Base-by-base conservation (phyloP, 1,139 yeast genomes). In the Pichia kudriavzevii region DNA sequence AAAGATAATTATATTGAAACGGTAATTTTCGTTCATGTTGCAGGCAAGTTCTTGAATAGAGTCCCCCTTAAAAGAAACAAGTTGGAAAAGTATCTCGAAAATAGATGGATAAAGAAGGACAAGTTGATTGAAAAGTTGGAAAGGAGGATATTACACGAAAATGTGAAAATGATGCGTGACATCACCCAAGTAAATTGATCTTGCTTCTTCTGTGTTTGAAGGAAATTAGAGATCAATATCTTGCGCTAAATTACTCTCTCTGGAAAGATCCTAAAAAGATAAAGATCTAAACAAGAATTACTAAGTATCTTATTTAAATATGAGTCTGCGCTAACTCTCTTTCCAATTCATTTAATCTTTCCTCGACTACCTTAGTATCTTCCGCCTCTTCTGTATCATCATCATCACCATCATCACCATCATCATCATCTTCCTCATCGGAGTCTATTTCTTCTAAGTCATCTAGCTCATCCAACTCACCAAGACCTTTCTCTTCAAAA, bases 371-470 rank as follows among this genome's bases (percentile, higher is more conserved):
- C 34, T 72, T 75, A 32, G 64, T 69, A 39, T 66, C 69, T 39
- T 63, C 68, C 28, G 64, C 67, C 40, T 64, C 72, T 34, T 71
- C 78, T 24, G 65, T 78, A 12, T 64, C 75, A 15, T 69, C 81
- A 5, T 74, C 82, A 11, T 75, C 87, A 5, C 71, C 82, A 11
- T 75, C 87, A 4, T 72, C 81, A 11, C 72, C 81, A 5, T 73
- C 81, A 3, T 71, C 83, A 8, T 75, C 84, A 21, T 78, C 91
- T 42, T 82, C 94, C 38, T 80, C 94, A 17, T 83, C 96, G 42
- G 84, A 79, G 47, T 83, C 87, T 32, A 77, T 68, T 56, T 85
- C 95, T 62, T 91, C 98, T 64, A 93, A 72, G 50, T 91, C 98
- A 50, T 91, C 97, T 41, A 87, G 67, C 49, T 87, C 96, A 52